Evolutionary conservation across 2,329 filamentous ascomycete genomes (phyloP), one percentile per base, ranked within the genome.

Genomic region (Xylariales sp.): DNA sequence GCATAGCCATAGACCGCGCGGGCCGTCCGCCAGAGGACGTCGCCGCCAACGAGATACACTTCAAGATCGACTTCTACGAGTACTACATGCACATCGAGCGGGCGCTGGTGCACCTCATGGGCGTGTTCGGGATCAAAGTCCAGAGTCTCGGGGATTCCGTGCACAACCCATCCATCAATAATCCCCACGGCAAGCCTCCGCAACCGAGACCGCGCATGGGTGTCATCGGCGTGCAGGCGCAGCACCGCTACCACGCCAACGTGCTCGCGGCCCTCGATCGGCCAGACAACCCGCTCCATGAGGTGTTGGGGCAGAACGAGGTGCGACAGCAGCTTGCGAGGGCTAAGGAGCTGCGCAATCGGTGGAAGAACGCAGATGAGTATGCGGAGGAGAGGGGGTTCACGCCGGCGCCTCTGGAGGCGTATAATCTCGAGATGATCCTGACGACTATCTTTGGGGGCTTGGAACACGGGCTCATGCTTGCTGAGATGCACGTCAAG

Each of bases 51-150:
- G 78, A 83, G 58, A 70, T 77, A 12, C 86, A 86, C 71, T 88
- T 88, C 67, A 87, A 88, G 58, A 71, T 88, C 6, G 84, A 88
- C 54, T 88, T 88, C 48, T 81, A 85, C 61, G 84, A 88, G 54
- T 88, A 83, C 59, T 88, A 88, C 63, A 78, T 79, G 38, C 71
- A 86, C 25, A 73, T 88, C 5, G 84, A 88, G 62, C 77, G 84
- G 21, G 82, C 82, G 0, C 68, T 88, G 6, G 80, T 86, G 2
- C 75, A 82, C 34, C 64, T 86, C 1, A 71, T 86, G n/a, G 71
- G 71, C 1, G 73, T 86, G 0, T 84, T 81, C 44, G 78, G 75
- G 6, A 69, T 86, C 4, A 56, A 58, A 0, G 66, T 87, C 1
- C 43, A 48, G 25, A 50, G 48, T 4, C 42, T 51, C 8, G 37